Percentiles rank a stretch among this genome's conserved stretches.
Conservation (phyloP, 2,329 filamentous ascomycete species). For the Zasmidium angulare region DNA sequence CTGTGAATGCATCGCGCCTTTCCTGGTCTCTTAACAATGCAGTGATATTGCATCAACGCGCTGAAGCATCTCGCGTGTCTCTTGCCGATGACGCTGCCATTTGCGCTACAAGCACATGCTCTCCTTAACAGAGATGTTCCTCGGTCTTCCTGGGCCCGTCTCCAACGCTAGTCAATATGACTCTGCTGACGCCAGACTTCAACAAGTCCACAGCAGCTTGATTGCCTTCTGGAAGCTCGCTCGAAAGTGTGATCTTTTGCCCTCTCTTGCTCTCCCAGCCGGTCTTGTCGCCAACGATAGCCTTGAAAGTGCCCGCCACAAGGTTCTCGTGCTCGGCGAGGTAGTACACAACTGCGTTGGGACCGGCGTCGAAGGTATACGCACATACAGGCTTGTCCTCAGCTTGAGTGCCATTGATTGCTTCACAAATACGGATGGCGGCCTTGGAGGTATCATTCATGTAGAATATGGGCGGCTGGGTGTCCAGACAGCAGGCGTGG, state of each 20-base stretch:
- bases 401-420: constrained; percentile 67
- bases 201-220: constrained; percentile 59
- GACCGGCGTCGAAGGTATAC: constrained; percentile 96
- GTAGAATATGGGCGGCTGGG: constrained; percentile 97
- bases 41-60: too few relatives aligned
- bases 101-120: not conserved
- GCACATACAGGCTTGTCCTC: constrained; percentile 81
- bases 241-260: constrained; percentile 52
- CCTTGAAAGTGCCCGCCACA: constrained; percentile 77
- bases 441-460: constrained; percentile 91
- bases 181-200: constrained; percentile 76
- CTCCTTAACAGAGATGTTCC: constrained; percentile 43
- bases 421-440: constrained; percentile 83
- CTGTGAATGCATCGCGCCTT: too few relatives aligned
- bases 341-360: constrained; percentile 96
- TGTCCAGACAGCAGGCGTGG: constrained; percentile 92
- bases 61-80: not conserved
- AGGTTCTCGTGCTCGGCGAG: constrained; percentile 71
- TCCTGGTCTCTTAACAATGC: too few relatives aligned
- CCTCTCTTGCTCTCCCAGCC: constrained; percentile 67
- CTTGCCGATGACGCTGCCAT: not conserved
- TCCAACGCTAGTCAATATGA: constrained; percentile 89
- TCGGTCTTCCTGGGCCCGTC: constrained; percentile 82
- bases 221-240: constrained; percentile 59
- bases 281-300: constrained; percentile 60